These are phyloP conservation scores for Inga leiocalycina DNA, from an alignment of 306 rosid genomes.

Conservation along the genomic window DNA sequence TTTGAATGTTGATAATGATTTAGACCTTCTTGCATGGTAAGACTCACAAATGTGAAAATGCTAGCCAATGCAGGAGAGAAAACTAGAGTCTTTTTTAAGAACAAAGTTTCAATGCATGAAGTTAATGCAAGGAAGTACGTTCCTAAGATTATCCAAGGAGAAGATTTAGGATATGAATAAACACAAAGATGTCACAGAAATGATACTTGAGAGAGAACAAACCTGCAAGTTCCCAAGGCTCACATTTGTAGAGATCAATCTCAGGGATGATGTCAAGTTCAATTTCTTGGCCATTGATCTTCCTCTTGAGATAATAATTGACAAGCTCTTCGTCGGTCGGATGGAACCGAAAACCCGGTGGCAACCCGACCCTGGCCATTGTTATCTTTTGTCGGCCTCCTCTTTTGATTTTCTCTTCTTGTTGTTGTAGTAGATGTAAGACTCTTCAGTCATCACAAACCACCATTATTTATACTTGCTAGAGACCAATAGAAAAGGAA, in stretches of 20 bases:
- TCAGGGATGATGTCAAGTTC: conserved; percentile 98
- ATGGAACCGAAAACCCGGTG: conserved; percentile 99
- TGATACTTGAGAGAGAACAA: not conserved
- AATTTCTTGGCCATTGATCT: conserved; percentile 88
- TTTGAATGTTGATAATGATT: not conserved
- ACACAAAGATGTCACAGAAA: not conserved
- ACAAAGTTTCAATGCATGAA: not conserved
- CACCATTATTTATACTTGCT: conserved; percentile 49
- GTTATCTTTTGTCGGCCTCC: conserved; percentile 11
- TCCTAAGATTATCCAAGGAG: not conserved
- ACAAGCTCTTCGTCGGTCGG: conserved; percentile 99
- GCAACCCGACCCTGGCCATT: conserved; percentile 97
- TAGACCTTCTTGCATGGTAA: not conserved
- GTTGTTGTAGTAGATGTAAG: conserved; percentile 23
- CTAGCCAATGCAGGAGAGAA: not conserved
- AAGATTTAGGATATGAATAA: not conserved
- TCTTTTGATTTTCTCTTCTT: not conserved
- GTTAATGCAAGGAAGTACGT: not conserved
- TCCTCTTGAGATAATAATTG: conserved; percentile 89
- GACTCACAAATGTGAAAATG: not conserved
- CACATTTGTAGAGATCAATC: conserved; percentile 99
- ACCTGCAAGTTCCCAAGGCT: conserved; percentile 99
- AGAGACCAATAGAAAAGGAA: conserved; percentile 42
- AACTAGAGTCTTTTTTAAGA: not conserved
- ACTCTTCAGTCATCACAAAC: conserved; percentile 39